These are phyloP conservation scores for Wickerhamomyces chambardii DNA, from an alignment of 805 yeast genomes.

Conservation along the genomic window DNA sequence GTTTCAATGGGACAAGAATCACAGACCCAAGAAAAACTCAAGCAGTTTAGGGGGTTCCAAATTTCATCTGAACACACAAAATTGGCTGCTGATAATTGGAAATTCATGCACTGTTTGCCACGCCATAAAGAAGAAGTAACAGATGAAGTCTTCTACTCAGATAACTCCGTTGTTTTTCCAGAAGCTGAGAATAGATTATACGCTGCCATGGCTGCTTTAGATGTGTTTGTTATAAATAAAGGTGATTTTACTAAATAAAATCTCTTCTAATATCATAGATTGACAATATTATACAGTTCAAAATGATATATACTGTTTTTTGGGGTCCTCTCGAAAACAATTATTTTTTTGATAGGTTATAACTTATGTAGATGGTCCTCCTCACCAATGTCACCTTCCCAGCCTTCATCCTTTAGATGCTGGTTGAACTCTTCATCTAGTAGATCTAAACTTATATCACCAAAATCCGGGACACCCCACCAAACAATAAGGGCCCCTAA, in stretches of 20 bases:
- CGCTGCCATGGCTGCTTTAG: conserved; percentile 92
- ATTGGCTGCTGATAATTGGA: conserved; percentile 63
- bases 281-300: not conserved
- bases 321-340: too few relatives aligned
- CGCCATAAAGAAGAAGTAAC: conserved; percentile 91
- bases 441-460: conserved; percentile 33
- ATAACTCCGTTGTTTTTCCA: conserved; percentile 77
- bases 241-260: conserved; percentile 38
- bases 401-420: conserved; percentile 35
- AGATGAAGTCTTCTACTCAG: conserved; percentile 86
- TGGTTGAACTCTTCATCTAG: conserved; percentile 38
- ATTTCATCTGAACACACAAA: conserved; percentile 57
- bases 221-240: conserved; percentile 80
- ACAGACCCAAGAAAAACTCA: conserved; percentile 60
- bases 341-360: conserved; percentile 18
- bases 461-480: conserved; percentile 34
- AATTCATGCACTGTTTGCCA: conserved; percentile 97
- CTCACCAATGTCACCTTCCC: conserved; percentile 38
- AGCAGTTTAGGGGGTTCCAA: conserved; percentile 84
- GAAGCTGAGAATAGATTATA: conserved; percentile 96
- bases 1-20: conserved; percentile 96
- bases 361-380: not conserved
- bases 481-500: conserved; percentile 25
- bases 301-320: too few relatives aligned
- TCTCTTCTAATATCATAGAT: too few relatives aligned